Base-by-base conservation (phyloP, 768 basidiomycete genomes). In the Lactarius psammicola region DNA sequence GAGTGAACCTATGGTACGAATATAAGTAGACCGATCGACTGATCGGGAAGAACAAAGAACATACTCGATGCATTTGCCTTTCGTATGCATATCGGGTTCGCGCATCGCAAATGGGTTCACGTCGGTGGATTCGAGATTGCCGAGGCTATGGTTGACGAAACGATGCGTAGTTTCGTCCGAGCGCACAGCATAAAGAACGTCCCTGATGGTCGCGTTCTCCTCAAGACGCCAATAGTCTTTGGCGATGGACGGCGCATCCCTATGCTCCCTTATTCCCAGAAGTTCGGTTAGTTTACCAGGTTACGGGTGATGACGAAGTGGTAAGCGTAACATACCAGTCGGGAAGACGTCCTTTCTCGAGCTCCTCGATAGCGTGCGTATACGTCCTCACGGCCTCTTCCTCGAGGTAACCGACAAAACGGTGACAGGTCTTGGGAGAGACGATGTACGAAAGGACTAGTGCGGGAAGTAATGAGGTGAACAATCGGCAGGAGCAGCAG, bases 311-410 rank as follows among this genome's bases (percentile, higher is more conserved):
- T n/a, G n/a, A n/a, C n/a, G n/a, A n/a, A n/a, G n/a, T n/a, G n/a
- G n/a, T n/a, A n/a, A n/a, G n/a, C n/a, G n/a, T n/a, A n/a, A n/a
- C 78, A 60, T 63, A 85, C 92, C 94, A 95, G 73, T 88, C 86
- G 0, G 94, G 93, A 62, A 96, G 80, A 57, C 81, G 85, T 18
- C 93, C 93, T 4, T 81, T 81, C 72, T 95, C 90, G 46, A 99
- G 80, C 64, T 98, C 94, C 49, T 84, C 74, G 68, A 98, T 93
- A 72, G 89, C 88, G 63, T 85, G 85, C 3, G 95, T 93, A 75
- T 97, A 97, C 20, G 96, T 98, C 59, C 87, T 61, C 10, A 95
- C 92, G 13, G 97, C 96, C 75, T 99, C 95, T 79, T 99, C 97
- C 72, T 99, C 97, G 13, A 96, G 81, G 72, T 91, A 80, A 44